Conservation (phyloP, 352 stramenopile species). For the Phytophthora sp. region DNA sequence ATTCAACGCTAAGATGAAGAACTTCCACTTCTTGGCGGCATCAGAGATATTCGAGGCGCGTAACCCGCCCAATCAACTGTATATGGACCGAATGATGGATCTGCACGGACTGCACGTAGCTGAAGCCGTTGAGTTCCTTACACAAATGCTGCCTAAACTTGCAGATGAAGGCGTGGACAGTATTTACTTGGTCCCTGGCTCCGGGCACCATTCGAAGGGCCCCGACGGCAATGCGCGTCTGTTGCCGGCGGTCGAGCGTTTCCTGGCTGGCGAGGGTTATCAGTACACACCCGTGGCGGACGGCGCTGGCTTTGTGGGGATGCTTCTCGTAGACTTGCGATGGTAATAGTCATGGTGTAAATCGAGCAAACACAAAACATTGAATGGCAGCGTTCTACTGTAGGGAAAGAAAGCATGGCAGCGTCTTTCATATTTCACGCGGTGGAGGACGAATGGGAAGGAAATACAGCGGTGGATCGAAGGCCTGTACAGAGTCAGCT, state of each 20-base stretch:
- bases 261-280: constrained; percentile 76
- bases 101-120: constrained; percentile 84
- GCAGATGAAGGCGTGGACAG: constrained; percentile 71
- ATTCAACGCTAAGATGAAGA: constrained; percentile 88
- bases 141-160: constrained; percentile 74
- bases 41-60: constrained; percentile 81
- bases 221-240: constrained; percentile 67
- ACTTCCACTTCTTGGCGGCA: constrained; percentile 75
- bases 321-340: constrained; percentile 83
- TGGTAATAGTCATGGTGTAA: constrained; percentile 64
- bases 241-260: constrained; percentile 82
- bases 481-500: background rate
- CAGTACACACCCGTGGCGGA: constrained; percentile 75
- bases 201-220: constrained; percentile 84
- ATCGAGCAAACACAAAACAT: constrained; percentile 38
- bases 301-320: constrained; percentile 77
- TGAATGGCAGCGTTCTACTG: constrained; percentile 26
- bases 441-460: constrained; percentile 13
- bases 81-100: constrained; percentile 83
- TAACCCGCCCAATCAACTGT: constrained; percentile 78
- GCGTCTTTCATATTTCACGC: constrained; percentile 13
- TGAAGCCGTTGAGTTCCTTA: constrained; percentile 80
- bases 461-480: constrained; percentile 18
- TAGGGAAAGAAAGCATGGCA: constrained; percentile 2
- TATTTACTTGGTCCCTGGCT: constrained; percentile 85